Conservation (phyloP, 139 green algal species). For the Auxenochlorella pyrenoidosa region DNA sequence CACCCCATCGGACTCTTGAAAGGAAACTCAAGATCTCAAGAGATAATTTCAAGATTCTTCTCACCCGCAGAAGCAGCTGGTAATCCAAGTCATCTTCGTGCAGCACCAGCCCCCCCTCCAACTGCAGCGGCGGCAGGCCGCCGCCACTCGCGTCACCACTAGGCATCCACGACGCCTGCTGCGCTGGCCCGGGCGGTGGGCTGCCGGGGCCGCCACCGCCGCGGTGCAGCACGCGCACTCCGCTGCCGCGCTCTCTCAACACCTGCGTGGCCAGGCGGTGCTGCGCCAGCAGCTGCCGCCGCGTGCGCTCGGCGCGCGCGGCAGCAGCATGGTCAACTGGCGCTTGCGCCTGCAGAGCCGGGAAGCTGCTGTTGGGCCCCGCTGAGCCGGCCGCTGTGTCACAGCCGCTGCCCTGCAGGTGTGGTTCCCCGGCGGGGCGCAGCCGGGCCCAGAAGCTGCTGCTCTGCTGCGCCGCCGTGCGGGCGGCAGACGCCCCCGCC, state of each 20-base stretch:
- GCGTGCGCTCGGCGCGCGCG: neutral
- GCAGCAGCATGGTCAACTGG: neutral
- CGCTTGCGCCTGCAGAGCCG: neutral
- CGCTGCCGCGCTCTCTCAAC: neutral
- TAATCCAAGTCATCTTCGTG: conserved; percentile 9
- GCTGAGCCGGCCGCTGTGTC: neutral
- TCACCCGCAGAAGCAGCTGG: conserved; percentile 33
- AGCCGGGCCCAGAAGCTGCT: conserved; percentile 10
- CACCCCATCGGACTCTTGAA: no score
- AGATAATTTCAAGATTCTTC: no score
- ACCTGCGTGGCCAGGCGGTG: neutral
- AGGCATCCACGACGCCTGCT: neutral
- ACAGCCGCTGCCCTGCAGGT: neutral
- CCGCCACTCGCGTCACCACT: neutral
- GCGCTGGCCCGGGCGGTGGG: neutral
- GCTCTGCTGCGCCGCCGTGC: neutral
- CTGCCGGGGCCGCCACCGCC: neutral
- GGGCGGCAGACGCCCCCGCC: neutral
- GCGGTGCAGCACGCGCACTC: neutral
- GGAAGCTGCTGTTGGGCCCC: neutral
- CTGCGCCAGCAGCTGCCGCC: neutral
- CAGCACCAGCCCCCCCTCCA: conserved; percentile 4
- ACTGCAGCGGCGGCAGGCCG: conserved; percentile 9
- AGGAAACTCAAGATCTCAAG: no score
- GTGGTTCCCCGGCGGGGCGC: neutral